Conservation (phyloP, 1,284 basidiomycete species). For the Chondrostereum purpureum region DNA sequence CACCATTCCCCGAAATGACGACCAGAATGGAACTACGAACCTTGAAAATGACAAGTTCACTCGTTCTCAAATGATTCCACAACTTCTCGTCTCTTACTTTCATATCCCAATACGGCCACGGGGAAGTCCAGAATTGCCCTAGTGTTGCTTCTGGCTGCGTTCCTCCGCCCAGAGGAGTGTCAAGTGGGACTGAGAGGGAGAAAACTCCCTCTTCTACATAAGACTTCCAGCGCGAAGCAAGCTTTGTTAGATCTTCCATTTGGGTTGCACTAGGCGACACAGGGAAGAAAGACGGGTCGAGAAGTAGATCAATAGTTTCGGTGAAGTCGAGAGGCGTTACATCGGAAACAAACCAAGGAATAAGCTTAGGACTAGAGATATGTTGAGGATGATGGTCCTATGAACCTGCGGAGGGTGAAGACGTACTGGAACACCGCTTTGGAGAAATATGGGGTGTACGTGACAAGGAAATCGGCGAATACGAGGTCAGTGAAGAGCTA, state of each 20-base stretch:
- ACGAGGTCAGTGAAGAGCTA: conserved; percentile 91
- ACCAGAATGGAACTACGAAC: conserved; percentile 25
- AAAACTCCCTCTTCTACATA: conserved; percentile 73
- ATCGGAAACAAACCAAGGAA: conserved; percentile 93
- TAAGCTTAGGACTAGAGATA: conserved; percentile 68
- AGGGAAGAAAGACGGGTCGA: conserved; percentile 57
- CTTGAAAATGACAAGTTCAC: conserved; percentile 90
- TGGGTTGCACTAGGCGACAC: conserved; percentile 17
- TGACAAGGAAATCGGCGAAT: conserved; percentile 90
- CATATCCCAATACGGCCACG: conserved; percentile 82
- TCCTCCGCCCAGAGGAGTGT: conserved; percentile 56
- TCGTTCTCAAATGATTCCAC: conserved; percentile 51
- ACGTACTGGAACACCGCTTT: conserved; percentile 86
- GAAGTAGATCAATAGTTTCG: conserved; percentile 42
- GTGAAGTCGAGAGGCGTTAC: conserved; percentile 78
- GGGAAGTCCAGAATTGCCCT: conserved; percentile 81
- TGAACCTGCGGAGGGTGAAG: conserved; percentile 11
- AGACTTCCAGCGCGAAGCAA: conserved; percentile 70
- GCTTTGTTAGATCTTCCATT: conserved; percentile 41
- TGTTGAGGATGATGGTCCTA: background rate
- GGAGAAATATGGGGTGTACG: conserved; percentile 76
- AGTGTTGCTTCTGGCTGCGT: conserved; percentile 14
- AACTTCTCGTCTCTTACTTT: conserved; percentile 52
- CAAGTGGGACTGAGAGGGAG: conserved; percentile 62
- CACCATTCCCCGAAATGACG: conserved; percentile 1